Evolutionary conservation across 257 asterid genomes (phyloP), one percentile per base, ranked within the genome.

Genomic region (Lantana camara): DNA sequence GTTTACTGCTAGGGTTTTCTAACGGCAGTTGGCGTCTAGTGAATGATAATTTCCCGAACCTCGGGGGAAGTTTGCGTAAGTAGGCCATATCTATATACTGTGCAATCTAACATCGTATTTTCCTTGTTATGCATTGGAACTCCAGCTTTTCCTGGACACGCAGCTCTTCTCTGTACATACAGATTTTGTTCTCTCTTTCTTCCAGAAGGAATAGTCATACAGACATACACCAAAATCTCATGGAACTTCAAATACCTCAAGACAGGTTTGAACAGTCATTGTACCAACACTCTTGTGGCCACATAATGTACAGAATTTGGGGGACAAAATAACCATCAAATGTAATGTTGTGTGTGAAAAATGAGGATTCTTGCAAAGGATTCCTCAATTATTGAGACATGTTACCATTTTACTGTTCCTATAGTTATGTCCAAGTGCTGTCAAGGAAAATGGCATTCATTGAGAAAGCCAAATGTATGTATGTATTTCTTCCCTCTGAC

Each of bases 91-190:
- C 37, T n/a, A 4, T n/a, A 32, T 5, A 5, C 16, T 1, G n/a
- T 41, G 21, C n/a, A 47, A 48, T 37, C 73, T 80, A 52, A 77
- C 66, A 8, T 47, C 17, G 10, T 5, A 44, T 5, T 44, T 47
- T 12, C 53, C 27, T 47, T 8, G 4, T 47, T 17, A 4, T 19
- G 53, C 1, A 7, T 19, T 20, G 27, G 53, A 11, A 19, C 5
- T 53, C 71, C 92, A 85, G 94, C 86, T 60, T 34, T 85, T 85
- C 47, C 54, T 79, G 83, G 94, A 85, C 70, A 85, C 94, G 17
- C 94, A 85, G 74, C 90, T 85, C 76, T 85, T 85, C 80, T 85
- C 90, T 51, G 94, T 85, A 66, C 88, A 80, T 73, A 85, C 94
- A 68, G 94, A 85, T 83, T 75, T 83, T 66, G 83, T 79, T n/a